Percentiles rank a stretch among this genome's conserved stretches.
These are phyloP conservation scores for Solanum megistacrolobum DNA, from an alignment of 257 asterid species.

Conservation along the genomic window DNA sequence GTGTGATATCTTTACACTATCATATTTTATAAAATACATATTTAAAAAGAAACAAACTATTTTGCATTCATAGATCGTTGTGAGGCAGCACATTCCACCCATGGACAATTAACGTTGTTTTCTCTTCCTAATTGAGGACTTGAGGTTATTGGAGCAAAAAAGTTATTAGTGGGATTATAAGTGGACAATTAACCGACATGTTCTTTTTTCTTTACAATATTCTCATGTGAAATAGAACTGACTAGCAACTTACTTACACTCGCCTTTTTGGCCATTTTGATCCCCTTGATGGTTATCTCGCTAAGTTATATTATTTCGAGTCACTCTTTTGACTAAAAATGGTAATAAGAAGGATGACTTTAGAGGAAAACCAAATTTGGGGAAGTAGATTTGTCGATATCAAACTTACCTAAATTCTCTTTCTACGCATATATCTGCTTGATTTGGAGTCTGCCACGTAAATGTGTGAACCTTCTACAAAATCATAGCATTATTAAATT, in stretches of 20 bases:
- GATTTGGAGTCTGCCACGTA: background rate
- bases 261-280: background rate
- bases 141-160: background rate
- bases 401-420: background rate
- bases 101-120: background rate
- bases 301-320: background rate
- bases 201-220: background rate
- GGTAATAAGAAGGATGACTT: background rate
- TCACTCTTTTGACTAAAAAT: background rate
- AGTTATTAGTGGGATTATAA: background rate
- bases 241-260: background rate
- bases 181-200: background rate
- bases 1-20: background rate
- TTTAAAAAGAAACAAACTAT: background rate
- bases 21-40: background rate
- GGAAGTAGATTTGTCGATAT: constrained; percentile 14
- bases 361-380: background rate
- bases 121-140: background rate
- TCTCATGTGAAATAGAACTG: background rate
- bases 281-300: background rate
- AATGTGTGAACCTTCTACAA: background rate
- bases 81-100: background rate
- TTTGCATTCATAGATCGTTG: background rate
- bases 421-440: background rate
- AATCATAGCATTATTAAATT: background rate